Evolutionary conservation across 768 basidiomycete genomes (phyloP).

Genomic region (Scleroderma citrinum): DNA sequence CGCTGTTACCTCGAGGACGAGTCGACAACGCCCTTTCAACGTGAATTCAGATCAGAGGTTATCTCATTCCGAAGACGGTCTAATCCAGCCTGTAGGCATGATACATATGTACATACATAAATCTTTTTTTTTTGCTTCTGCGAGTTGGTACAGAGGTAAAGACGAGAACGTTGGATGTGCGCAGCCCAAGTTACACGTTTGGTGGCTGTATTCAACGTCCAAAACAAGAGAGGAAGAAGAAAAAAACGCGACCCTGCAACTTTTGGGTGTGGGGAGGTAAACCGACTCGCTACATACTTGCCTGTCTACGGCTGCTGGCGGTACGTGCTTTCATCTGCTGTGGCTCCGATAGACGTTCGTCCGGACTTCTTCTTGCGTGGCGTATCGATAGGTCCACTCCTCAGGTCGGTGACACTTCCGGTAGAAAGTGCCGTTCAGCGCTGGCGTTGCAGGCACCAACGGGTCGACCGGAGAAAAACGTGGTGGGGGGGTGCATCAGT

Average conservation of each 20-base stretch:
- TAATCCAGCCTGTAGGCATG: background rate
- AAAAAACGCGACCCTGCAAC: too few relatives aligned
- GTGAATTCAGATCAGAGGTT: too few relatives aligned
- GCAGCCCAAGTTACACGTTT: too few relatives aligned
- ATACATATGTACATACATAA: background rate
- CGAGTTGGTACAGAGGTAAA: too few relatives aligned
- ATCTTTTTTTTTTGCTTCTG: too few relatives aligned
- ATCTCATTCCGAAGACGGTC: too few relatives aligned
- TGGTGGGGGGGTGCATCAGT: slow-evolving; percentile 2
- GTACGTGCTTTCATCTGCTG: slow-evolving; percentile 4
- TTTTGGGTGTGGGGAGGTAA: too few relatives aligned
- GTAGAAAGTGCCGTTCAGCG: slow-evolving; percentile 17
- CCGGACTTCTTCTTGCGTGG: slow-evolving; percentile 25
- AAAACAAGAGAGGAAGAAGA: too few relatives aligned
- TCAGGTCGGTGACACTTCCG: slow-evolving; percentile 2
- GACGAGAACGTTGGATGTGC: too few relatives aligned
- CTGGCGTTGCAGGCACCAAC: slow-evolving; percentile 4
- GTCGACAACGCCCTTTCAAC: slow-evolving; percentile 13
- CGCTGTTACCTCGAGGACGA: slow-evolving; percentile 26
- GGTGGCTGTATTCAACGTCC: too few relatives aligned
- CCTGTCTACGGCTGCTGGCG: background rate
- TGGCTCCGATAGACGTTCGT: slow-evolving; percentile 20
- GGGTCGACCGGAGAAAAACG: background rate
- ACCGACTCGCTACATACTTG: background rate
- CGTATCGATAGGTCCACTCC: slow-evolving; percentile 27